Conservation (phyloP, 768 basidiomycete species). For the Boletus tylopilopsis region DNA sequence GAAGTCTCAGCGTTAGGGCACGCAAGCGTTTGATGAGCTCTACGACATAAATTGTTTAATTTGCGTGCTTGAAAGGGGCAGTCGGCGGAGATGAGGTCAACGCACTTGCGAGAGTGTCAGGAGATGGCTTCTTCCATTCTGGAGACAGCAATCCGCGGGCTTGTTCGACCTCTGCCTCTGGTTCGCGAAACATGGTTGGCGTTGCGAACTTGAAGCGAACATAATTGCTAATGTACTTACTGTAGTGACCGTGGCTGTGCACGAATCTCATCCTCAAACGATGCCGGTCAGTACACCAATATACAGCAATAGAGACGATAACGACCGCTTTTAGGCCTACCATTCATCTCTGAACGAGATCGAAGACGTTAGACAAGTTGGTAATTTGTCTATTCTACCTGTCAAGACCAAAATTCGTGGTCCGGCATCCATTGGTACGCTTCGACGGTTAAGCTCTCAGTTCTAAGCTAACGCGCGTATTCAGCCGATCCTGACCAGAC, state of each 20-base stretch:
- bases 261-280: slow-evolving; percentile 26
- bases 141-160: slow-evolving; percentile 43
- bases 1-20: slow-evolving; percentile 65
- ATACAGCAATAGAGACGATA: not conserved
- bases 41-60: slow-evolving; percentile 25
- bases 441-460: slow-evolving; percentile 1
- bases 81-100: not conserved
- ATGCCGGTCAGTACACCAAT: slow-evolving; percentile 52
- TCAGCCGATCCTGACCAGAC: slow-evolving; percentile 73
- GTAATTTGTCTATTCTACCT: slow-evolving; percentile 87
- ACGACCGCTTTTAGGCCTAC: slow-evolving; percentile 65
- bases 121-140: slow-evolving; percentile 51
- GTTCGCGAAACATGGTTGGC: slow-evolving; percentile 24
- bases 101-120: slow-evolving; percentile 77
- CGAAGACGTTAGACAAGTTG: slow-evolving; percentile 75
- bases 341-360: slow-evolving; percentile 92
- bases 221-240: no score
- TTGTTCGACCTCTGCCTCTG: slow-evolving; percentile 35
- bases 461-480: slow-evolving; percentile 11
- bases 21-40: slow-evolving; percentile 81
- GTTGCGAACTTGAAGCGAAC: not conserved
- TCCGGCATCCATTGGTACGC: slow-evolving; percentile 77
- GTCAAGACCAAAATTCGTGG: slow-evolving; percentile 91
- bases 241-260: slow-evolving; percentile 14
- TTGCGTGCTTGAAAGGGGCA: no score